These are phyloP conservation scores for Irpex lacteus DNA, from an alignment of 1,284 basidiomycete genomes.

Conservation along the genomic window DNA sequence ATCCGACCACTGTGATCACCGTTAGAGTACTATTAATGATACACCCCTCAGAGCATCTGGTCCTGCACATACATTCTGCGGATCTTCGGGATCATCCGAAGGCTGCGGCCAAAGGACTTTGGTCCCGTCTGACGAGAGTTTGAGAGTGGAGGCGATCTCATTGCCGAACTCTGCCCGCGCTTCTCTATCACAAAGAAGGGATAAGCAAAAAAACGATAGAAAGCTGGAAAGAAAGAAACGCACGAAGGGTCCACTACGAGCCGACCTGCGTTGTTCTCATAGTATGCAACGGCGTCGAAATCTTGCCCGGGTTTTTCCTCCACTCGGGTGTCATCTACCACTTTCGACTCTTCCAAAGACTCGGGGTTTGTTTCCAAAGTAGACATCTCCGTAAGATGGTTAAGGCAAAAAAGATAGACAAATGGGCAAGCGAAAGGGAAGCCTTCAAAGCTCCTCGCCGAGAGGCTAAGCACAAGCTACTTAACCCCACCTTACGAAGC, in stretches of 20 bases:
- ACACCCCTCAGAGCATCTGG: neutral
- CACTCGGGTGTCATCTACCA: neutral
- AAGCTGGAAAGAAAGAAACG: slow-evolving; percentile 11
- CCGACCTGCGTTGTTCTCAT: slow-evolving; percentile 56
- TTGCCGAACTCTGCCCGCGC: slow-evolving; percentile 53
- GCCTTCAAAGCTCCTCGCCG: no score
- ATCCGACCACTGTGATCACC: slow-evolving; percentile 43
- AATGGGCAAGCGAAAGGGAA: no score
- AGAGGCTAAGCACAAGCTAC: neutral
- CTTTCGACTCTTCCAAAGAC: neutral
- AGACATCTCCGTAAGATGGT: neutral
- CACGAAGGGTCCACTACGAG: slow-evolving; percentile 61
- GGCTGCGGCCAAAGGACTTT: slow-evolving; percentile 63
- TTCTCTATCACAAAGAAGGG: slow-evolving; percentile 34
- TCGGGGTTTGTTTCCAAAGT: neutral
- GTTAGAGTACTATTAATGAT: neutral
- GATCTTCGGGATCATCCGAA: slow-evolving; percentile 59
- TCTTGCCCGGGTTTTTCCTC: slow-evolving; percentile 13
- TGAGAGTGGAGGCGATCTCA: slow-evolving; percentile 43
- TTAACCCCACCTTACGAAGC: neutral
- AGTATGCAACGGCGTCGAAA: slow-evolving; percentile 44
- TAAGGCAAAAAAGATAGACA: no score
- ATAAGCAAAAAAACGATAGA: neutral
- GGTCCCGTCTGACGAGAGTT: slow-evolving; percentile 45
- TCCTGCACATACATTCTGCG: slow-evolving; percentile 53